phyloP scores from a whole-genome alignment of 306 rosid species.

The Cicer judaicum region DNA sequence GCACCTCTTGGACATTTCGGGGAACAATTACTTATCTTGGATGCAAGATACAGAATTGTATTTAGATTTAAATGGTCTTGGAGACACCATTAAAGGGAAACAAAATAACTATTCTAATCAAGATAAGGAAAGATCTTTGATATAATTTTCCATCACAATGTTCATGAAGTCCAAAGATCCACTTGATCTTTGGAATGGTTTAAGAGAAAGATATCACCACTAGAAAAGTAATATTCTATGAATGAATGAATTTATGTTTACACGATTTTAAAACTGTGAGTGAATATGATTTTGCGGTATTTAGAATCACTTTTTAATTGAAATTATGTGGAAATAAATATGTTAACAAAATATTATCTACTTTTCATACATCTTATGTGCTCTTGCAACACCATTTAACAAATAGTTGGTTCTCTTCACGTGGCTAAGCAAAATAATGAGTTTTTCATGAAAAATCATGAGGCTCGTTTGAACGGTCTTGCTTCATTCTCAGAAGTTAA shows the following conservation, averaged over 20 bases:
- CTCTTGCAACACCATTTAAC: neutral
- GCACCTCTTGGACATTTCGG: neutral
- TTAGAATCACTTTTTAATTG: neutral
- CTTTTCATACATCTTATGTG: neutral
- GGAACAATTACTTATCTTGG: neutral
- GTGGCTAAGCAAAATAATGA: neutral
- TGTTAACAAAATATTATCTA: neutral
- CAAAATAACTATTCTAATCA: neutral
- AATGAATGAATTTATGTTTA: neutral
- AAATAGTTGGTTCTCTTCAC: neutral
- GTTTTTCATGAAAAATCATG: neutral
- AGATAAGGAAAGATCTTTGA: neutral
- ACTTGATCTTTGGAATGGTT: neutral
- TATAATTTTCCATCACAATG: neutral
- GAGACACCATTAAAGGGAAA: neutral
- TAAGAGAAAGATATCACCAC: neutral
- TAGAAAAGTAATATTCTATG: neutral
- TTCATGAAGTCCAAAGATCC: neutral
- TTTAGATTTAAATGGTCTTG: neutral
- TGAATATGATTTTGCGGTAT: neutral
- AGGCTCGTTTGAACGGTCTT: no score
- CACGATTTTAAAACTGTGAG: neutral
- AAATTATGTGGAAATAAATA: neutral
- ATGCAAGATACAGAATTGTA: neutral
- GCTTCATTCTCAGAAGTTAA: neutral